A percentile compares a stretch with the other conserved stretches of the same genome.
Evolutionary conservation across 345 rosid species (phyloP).

Genomic region (Gossypium longicalyx): DNA sequence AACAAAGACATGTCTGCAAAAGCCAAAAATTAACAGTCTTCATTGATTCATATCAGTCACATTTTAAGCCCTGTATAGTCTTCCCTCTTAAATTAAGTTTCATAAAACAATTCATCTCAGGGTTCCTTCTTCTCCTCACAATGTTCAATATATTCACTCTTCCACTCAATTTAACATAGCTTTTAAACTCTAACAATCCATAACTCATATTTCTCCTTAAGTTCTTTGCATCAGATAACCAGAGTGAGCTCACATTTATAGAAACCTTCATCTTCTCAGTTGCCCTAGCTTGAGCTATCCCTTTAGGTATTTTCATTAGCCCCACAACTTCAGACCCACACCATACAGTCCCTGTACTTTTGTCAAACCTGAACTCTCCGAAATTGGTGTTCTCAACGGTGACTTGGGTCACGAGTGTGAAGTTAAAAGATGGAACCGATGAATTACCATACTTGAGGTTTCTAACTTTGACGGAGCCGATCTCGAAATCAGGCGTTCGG

Average conservation of each 20-base stretch:
- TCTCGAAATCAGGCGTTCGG: constrained; percentile 23
- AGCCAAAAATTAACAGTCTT: not conserved
- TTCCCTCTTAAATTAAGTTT: constrained; percentile 25
- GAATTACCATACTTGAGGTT: constrained; percentile 23
- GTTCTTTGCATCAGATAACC: constrained; percentile 2
- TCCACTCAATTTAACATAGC: constrained; percentile 33
- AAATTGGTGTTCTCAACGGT: constrained; percentile 34
- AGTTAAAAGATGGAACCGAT: constrained; percentile 25
- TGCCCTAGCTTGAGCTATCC: constrained; percentile 30
- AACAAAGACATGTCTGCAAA: not conserved
- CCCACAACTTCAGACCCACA: constrained; percentile 29
- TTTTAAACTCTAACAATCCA: constrained; percentile 35
- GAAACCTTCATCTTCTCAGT: constrained; percentile 22
- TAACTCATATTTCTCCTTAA: constrained; percentile 28
- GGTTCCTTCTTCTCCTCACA: constrained; percentile 27
- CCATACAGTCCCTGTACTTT: constrained; percentile 18
- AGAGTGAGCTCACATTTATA: constrained; percentile 22
- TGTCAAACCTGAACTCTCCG: constrained; percentile 34
- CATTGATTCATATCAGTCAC: constrained; percentile 14
- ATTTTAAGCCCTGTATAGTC: constrained; percentile 23
- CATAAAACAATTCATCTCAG: constrained; percentile 41
- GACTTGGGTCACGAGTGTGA: constrained; percentile 23
- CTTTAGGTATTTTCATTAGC: constrained; percentile 16
- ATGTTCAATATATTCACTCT: constrained; percentile 23
- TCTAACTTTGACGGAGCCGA: constrained; percentile 21